Percentiles rank a stretch among this genome's conserved stretches.
phyloP scores from a whole-genome alignment of 2,329 filamentous ascomycete species.

The Aspergillus uvarum region DNA sequence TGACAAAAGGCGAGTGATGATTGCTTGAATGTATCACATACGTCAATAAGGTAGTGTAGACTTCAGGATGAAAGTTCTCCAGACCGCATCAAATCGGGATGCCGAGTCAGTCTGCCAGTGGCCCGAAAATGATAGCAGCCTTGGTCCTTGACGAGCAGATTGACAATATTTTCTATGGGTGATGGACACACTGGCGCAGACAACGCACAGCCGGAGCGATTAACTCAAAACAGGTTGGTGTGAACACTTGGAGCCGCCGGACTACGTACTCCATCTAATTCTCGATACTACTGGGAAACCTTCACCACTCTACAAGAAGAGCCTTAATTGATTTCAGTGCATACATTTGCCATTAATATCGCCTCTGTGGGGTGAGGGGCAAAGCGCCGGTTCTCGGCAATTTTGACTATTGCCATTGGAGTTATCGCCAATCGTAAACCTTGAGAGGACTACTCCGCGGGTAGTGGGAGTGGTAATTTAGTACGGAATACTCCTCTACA shows the following conservation, averaged over 20 bases:
- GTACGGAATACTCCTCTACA: too few relatives aligned
- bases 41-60: too few relatives aligned
- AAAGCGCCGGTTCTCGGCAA: slow-evolving; percentile 13
- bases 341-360: too few relatives aligned
- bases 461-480: too few relatives aligned
- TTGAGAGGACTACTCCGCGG: too few relatives aligned
- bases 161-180: too few relatives aligned
- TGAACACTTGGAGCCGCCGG: too few relatives aligned
- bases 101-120: background rate
- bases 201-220: background rate
- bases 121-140: background rate
- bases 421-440: too few relatives aligned
- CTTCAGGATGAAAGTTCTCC: background rate
- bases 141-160: background rate
- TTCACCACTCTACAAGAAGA: too few relatives aligned
- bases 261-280: background rate
- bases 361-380: background rate
- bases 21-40: too few relatives aligned
- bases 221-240: background rate
- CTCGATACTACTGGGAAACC: background rate
- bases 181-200: background rate
- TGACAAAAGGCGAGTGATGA: too few relatives aligned
- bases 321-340: too few relatives aligned
- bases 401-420: background rate
- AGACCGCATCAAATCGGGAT: background rate